Conservation (phyloP, 1,284 basidiomycete genomes). For the Farysia itapuensis region DNA sequence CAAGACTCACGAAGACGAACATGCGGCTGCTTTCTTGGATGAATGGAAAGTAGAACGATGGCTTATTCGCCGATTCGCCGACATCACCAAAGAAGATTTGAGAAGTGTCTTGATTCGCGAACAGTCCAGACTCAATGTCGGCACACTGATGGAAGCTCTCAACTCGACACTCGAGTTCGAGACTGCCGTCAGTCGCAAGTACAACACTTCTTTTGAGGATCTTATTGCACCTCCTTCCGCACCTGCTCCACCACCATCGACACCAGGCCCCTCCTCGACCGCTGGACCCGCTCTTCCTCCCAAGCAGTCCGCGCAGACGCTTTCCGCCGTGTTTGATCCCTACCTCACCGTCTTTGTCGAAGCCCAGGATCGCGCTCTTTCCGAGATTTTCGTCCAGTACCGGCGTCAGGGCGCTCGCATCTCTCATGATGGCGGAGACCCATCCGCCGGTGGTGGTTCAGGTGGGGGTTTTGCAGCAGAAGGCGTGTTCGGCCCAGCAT, state of each 20-base stretch:
- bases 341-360: slow-evolving; percentile 92
- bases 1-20: slow-evolving; percentile 82
- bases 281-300: not conserved
- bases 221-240: slow-evolving; percentile 14
- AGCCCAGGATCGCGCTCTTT: slow-evolving; percentile 77
- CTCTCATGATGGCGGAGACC: slow-evolving; percentile 9
- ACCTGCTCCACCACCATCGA: slow-evolving; percentile 1
- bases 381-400: slow-evolving; percentile 46
- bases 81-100: slow-evolving; percentile 56
- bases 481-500: slow-evolving; percentile 65
- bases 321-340: slow-evolving; percentile 80
- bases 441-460: slow-evolving; percentile 4
- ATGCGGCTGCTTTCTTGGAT: slow-evolving; percentile 58
- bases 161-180: slow-evolving; percentile 56
- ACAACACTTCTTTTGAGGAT: slow-evolving; percentile 32
- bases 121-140: slow-evolving; percentile 46
- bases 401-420: slow-evolving; percentile 22
- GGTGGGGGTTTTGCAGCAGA: slow-evolving; percentile 57
- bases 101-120: slow-evolving; percentile 52
- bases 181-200: slow-evolving; percentile 40
- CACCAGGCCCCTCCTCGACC: not conserved
- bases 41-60: slow-evolving; percentile 50
- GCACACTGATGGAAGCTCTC: slow-evolving; percentile 50
- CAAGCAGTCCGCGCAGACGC: slow-evolving; percentile 53
- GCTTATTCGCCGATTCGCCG: slow-evolving; percentile 48